Evolutionary conservation across 768 basidiomycete species (phyloP).

Genomic region (Basidioascus undulatus): DNA sequence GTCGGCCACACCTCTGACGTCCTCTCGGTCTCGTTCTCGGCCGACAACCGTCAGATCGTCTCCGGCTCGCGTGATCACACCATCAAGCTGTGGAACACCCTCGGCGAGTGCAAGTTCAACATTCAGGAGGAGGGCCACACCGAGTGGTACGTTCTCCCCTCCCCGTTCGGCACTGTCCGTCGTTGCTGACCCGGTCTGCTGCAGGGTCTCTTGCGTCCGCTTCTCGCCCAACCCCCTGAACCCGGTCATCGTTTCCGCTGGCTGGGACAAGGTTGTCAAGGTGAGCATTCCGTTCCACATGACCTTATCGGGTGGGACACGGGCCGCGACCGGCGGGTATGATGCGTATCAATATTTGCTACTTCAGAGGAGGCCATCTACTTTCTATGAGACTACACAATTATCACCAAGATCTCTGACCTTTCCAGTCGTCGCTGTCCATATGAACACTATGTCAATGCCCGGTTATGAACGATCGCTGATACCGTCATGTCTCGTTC

Average conservation of each 20-base stretch:
- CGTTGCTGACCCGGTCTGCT: not conserved
- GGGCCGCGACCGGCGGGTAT: slow-evolving; percentile 22
- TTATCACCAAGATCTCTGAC: slow-evolving; percentile 68
- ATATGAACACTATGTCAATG: not conserved
- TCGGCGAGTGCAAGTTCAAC: slow-evolving; percentile 99
- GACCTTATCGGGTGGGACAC: not conserved
- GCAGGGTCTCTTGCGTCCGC: slow-evolving; percentile 92
- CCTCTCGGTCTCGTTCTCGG: slow-evolving; percentile 95
- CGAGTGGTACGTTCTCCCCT: slow-evolving; percentile 39
- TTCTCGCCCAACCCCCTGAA: slow-evolving; percentile 95
- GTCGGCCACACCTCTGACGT: slow-evolving; percentile 96
- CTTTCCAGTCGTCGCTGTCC: slow-evolving; percentile 13
- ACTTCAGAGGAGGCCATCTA: slow-evolving; percentile 41
- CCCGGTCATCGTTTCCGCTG: slow-evolving; percentile 95
- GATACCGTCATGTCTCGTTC: not conserved
- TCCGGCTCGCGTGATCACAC: slow-evolving; percentile 88
- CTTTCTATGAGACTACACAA: slow-evolving; percentile 40
- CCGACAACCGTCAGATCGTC: slow-evolving; percentile 98
- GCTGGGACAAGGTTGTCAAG: slow-evolving; percentile 99
- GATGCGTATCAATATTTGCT: slow-evolving; percentile 49
- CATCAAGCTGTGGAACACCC: slow-evolving; percentile 99
- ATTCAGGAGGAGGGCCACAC: slow-evolving; percentile 96
- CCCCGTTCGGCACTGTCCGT: slow-evolving; percentile 5
- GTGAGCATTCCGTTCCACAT: slow-evolving; percentile 25
- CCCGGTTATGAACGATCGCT: not conserved